Evolutionary conservation across 2,329 filamentous ascomycete genomes (phyloP).

Genomic region (Eutypa lata): DNA sequence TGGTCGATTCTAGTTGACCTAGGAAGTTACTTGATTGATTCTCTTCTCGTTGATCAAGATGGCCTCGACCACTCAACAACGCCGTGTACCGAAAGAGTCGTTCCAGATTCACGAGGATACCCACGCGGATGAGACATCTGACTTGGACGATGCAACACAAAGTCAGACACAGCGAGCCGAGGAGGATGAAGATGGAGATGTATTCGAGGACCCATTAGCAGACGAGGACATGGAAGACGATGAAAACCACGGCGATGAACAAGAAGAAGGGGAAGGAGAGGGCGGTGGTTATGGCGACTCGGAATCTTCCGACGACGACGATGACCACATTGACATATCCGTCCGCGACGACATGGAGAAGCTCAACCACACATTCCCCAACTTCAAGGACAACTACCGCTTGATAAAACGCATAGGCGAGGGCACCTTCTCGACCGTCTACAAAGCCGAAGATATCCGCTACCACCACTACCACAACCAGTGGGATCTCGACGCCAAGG

Average conservation of each 20-base stretch:
- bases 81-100: conserved; percentile 23
- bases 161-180: conserved; percentile 25
- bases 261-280: conserved; percentile 39
- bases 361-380: conserved; percentile 77
- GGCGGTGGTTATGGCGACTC: too few relatives aligned
- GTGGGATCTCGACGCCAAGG: conserved; percentile 73
- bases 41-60: too few relatives aligned
- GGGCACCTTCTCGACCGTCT: conserved; percentile 97
- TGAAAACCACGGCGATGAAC: conserved; percentile 35
- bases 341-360: conserved; percentile 85
- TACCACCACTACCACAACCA: conserved; percentile 82
- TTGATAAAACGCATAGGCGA: conserved; percentile 97
- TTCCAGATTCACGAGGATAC: conserved; percentile 36
- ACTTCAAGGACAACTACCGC: conserved; percentile 79
- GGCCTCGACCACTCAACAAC: conserved; percentile 26
- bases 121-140: conserved; percentile 22
- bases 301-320: conserved; percentile 56
- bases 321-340: conserved; percentile 59
- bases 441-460: conserved; percentile 91
- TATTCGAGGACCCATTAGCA: conserved; percentile 29
- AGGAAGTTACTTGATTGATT: too few relatives aligned
- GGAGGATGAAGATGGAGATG: conserved; percentile 29
- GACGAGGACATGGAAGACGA: conserved; percentile 33
- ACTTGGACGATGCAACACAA: conserved; percentile 24
- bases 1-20: too few relatives aligned